Evolutionary conservation across 2,329 filamentous ascomycete species (phyloP).

Genomic region (Neonectria sp.): DNA sequence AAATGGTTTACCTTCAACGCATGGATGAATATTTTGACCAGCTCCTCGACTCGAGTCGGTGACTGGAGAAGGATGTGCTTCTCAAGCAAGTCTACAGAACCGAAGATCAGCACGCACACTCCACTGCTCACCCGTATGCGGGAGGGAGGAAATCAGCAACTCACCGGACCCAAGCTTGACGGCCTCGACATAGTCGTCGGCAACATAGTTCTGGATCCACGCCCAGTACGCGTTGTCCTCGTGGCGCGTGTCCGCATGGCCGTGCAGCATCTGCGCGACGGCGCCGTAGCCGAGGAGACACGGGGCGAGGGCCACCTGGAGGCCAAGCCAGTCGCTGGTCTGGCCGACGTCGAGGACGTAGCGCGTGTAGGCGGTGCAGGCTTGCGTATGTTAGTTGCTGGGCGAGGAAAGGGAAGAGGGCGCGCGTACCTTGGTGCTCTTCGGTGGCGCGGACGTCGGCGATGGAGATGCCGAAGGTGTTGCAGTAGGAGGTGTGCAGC

Average conservation of each 20-base stretch:
- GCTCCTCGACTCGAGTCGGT: constrained; percentile 81
- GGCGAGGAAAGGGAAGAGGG: constrained; percentile 1
- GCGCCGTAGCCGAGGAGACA: constrained; percentile 92
- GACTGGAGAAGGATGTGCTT: constrained; percentile 81
- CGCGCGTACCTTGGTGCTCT: constrained; percentile 77
- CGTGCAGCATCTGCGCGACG: constrained; percentile 80
- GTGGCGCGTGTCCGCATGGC: constrained; percentile 71
- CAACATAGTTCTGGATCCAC: constrained; percentile 93
- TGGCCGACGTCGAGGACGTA: constrained; percentile 92
- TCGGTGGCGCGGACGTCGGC: constrained; percentile 80
- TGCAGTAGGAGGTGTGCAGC: constrained; percentile 87
- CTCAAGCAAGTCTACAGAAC: constrained; percentile 78
- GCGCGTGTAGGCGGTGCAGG: constrained; percentile 86
- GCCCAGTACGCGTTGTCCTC: constrained; percentile 85
- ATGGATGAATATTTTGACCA: constrained; percentile 87
- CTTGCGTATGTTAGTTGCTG: constrained; percentile 62
- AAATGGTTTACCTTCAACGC: constrained; percentile 79
- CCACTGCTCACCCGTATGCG: background rate
- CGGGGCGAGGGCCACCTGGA: constrained; percentile 88
- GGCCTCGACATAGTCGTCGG: constrained; percentile 82
- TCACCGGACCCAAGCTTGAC: constrained; percentile 79
- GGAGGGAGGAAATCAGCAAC: constrained; percentile 41
- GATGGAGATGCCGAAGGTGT: constrained; percentile 82
- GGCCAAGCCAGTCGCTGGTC: constrained; percentile 88
- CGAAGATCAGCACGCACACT: constrained; percentile 14